Percentiles rank a stretch among this genome's conserved stretches.
These are phyloP conservation scores for Bacidia gigantensis DNA, from an alignment of 495 filamentous ascomycete genomes.

Conservation along the genomic window DNA sequence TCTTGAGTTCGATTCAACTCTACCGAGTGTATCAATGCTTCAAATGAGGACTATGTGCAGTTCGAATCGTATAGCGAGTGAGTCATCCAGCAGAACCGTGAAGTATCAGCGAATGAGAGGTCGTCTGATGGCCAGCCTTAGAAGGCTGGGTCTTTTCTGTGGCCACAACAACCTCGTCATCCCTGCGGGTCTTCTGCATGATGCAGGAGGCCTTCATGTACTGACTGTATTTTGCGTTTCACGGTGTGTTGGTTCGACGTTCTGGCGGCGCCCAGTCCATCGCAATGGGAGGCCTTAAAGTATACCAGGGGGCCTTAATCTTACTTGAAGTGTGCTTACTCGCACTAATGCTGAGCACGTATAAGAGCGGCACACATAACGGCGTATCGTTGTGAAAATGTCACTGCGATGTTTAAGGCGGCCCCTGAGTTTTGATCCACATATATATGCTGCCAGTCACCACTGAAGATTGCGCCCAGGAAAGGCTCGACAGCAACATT, in stretches of 20 bases:
- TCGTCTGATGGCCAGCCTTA: not conserved
- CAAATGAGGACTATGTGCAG: no score
- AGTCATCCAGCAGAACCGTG: not conserved
- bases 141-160: not conserved
- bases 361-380: constrained; percentile 3
- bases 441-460: no score
- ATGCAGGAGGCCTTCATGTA: not conserved
- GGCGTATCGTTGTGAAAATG: not conserved
- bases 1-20: no score
- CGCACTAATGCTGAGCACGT: not conserved
- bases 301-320: not conserved
- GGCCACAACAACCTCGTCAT: not conserved
- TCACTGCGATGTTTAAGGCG: not conserved
- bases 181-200: not conserved
- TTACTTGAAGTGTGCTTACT: not conserved
- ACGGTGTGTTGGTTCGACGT: not conserved
- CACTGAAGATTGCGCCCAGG: no score
- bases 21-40: no score
- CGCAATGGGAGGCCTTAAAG: not conserved
- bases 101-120: not conserved
- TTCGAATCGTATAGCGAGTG: not conserved
- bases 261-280: no score
- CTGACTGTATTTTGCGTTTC: not conserved
- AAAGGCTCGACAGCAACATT: not conserved
- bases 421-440: not conserved